Percentiles rank a stretch among this genome's conserved stretches.
phyloP scores from a whole-genome alignment of 192 early-diverging fungal species.

The Coemansia sp. region DNA sequence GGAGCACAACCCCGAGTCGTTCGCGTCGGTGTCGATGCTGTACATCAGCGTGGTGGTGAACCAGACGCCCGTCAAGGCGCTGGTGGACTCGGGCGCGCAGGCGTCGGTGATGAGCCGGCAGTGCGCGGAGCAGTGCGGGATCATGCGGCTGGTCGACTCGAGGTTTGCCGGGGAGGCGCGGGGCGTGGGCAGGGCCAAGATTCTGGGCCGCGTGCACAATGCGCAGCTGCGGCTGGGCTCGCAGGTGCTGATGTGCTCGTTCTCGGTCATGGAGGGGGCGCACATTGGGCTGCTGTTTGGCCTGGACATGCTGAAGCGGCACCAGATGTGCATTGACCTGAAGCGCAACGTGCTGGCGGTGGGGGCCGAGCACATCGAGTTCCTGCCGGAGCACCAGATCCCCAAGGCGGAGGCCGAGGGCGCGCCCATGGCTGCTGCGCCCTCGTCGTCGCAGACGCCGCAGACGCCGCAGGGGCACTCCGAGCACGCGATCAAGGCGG shows the following conservation, averaged over 20 bases:
- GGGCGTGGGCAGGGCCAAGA: constrained; percentile 96
- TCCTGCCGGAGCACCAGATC: constrained; percentile 88
- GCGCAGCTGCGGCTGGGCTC: constrained; percentile 81
- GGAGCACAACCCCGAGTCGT: constrained; percentile 93
- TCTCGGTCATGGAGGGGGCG: constrained; percentile 92
- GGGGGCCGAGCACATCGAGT: constrained; percentile 74
- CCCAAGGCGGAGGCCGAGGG: constrained; percentile 60
- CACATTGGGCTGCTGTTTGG: constrained; percentile 91
- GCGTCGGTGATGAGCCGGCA: constrained; percentile 81
- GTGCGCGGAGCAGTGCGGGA: constrained; percentile 70
- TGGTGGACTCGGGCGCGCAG: constrained; percentile 97
- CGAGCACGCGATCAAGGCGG: constrained; percentile 66
- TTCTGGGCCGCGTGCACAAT: constrained; percentile 90
- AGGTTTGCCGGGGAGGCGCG: constrained; percentile 86
- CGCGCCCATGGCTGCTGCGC: constrained; percentile 7
- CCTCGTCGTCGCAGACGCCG: constrained; percentile 31
- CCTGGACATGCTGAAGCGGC: constrained; percentile 91
- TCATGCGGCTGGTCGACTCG: constrained; percentile 86
- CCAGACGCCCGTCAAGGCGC: constrained; percentile 80
- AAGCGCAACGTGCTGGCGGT: constrained; percentile 78
- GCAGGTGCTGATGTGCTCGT: constrained; percentile 79
- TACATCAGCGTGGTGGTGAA: constrained; percentile 91
- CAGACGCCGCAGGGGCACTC: constrained; percentile 10
- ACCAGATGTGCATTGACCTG: constrained; percentile 90
- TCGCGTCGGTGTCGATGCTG: constrained; percentile 86